Conservation (phyloP, 495 filamentous ascomycete genomes). For the Glarea lozoyensis region DNA sequence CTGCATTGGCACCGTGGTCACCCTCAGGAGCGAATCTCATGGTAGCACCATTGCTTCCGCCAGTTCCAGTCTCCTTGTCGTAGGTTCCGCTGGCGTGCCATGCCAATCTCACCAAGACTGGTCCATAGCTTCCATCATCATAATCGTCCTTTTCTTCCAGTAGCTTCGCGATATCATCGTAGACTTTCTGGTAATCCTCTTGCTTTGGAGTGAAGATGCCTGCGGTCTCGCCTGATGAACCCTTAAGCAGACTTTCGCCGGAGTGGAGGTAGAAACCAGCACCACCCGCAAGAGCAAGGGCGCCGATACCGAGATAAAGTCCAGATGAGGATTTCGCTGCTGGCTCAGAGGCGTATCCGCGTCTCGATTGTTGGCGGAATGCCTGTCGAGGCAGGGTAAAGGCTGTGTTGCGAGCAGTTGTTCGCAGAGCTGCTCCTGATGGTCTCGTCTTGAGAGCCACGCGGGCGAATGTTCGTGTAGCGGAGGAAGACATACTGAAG, state of each 20-base stretch:
- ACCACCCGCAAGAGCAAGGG: conserved; percentile 51
- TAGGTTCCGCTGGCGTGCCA: conserved; percentile 88
- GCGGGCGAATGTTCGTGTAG: conserved; percentile 18
- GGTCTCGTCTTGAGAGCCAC: conserved; percentile 14
- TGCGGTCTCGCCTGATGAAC: conserved; percentile 32
- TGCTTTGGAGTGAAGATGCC: conserved; percentile 64
- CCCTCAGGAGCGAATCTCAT: conserved; percentile 94
- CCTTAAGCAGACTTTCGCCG: conserved; percentile 38
- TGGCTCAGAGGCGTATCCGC: conserved; percentile 60
- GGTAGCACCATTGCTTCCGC: conserved; percentile 92
- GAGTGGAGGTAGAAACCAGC: conserved; percentile 65
- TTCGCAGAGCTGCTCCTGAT: conserved; percentile 20
- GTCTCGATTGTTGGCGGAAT: conserved; percentile 56
- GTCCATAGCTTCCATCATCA: conserved; percentile 93
- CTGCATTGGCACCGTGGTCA: conserved; percentile 91
- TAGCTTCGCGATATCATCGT: conserved; percentile 71
- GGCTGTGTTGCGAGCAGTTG: conserved; percentile 38
- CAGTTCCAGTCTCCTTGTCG: conserved; percentile 80
- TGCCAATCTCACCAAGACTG: conserved; percentile 75
- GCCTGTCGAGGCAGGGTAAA: conserved; percentile 43
- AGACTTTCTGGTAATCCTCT: conserved; percentile 93
- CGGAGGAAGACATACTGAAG: conserved; percentile 12
- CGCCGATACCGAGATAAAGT: conserved; percentile 41
- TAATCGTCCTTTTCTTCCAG: conserved; percentile 89
- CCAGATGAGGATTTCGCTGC: conserved; percentile 49